Conservation (phyloP, 345 rosid species). For the Bruguiera parviflora region DNA sequence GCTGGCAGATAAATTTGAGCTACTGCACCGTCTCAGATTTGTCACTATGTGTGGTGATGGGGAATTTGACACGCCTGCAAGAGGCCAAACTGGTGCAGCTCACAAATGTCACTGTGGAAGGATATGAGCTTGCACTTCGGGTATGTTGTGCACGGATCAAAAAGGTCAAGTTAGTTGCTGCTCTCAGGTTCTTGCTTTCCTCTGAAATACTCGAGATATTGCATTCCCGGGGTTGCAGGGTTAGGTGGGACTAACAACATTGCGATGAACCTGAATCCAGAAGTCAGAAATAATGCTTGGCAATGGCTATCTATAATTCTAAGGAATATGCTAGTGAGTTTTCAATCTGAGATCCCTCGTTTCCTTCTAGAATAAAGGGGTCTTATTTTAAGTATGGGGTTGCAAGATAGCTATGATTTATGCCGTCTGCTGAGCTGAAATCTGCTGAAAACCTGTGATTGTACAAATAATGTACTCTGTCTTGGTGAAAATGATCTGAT, state of each 20-base stretch:
- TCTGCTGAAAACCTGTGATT: no score
- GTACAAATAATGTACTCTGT: no score
- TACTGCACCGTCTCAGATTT: constrained; percentile 52
- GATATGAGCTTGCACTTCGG: constrained; percentile 71
- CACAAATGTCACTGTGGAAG: constrained; percentile 60
- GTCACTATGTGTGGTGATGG: constrained; percentile 69
- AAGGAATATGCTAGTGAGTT: no score
- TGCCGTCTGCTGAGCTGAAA: no score
- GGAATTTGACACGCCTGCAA: constrained; percentile 72
- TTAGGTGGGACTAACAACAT: constrained; percentile 66
- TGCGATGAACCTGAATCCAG: neutral
- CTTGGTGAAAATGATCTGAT: no score
- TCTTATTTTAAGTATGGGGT: no score
- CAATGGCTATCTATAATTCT: no score
- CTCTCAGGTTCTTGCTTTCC: constrained; percentile 66
- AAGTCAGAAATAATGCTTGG: no score
- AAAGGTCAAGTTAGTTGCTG: constrained; percentile 73
- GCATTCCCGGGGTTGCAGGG: constrained; percentile 65
- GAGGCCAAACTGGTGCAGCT: constrained; percentile 83
- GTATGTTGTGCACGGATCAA: constrained; percentile 62
- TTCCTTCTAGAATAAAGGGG: no score
- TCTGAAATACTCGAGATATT: constrained; percentile 59
- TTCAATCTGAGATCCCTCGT: no score
- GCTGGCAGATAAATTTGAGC: constrained; percentile 81
- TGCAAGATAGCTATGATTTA: no score